Evolutionary conservation across 2,329 filamentous ascomycete genomes (phyloP).

Genomic region (Fusarium armeniacum): DNA sequence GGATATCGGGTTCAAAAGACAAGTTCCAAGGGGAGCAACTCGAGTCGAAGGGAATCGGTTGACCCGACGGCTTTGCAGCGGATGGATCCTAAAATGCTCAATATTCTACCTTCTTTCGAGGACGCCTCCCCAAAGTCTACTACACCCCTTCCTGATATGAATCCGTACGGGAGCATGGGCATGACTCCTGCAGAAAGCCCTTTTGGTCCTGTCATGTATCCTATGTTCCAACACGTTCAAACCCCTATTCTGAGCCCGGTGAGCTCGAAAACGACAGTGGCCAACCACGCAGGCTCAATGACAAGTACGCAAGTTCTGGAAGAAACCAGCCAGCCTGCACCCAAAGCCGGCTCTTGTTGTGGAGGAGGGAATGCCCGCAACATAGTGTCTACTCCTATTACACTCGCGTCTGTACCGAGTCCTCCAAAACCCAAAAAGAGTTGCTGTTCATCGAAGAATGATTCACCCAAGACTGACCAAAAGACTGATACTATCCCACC

Average conservation of each 20-base stretch:
- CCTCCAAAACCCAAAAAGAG: conserved; percentile 45
- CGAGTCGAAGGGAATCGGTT: conserved; percentile 63
- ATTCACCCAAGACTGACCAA: conserved; percentile 42
- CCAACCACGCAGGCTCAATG: conserved; percentile 38
- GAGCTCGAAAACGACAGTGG: conserved; percentile 36
- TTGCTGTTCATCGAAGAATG: conserved; percentile 51
- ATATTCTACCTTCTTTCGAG: conserved; percentile 59
- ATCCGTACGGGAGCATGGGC: conserved; percentile 50
- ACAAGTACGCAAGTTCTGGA: conserved; percentile 43
- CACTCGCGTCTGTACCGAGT: conserved; percentile 37
- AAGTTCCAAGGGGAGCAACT: conserved; percentile 52
- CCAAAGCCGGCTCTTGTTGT: conserved; percentile 56
- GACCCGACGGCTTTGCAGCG: conserved; percentile 64
- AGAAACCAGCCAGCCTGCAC: conserved; percentile 30
- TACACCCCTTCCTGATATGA: conserved; percentile 44
- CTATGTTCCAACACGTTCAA: conserved; percentile 52
- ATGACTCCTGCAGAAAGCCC: conserved; percentile 49
- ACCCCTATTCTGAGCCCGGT: conserved; percentile 42
- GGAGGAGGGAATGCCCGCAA: conserved; percentile 40
- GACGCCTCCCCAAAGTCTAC: conserved; percentile 49
- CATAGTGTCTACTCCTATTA: conserved; percentile 23
- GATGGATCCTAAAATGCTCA: conserved; percentile 67
- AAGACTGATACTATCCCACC: conserved; percentile 40
- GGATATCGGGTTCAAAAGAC: conserved; percentile 64
- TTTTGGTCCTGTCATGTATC: conserved; percentile 50